Conservation (phyloP, 441 rosid species). For the Syzygium malaccense region DNA sequence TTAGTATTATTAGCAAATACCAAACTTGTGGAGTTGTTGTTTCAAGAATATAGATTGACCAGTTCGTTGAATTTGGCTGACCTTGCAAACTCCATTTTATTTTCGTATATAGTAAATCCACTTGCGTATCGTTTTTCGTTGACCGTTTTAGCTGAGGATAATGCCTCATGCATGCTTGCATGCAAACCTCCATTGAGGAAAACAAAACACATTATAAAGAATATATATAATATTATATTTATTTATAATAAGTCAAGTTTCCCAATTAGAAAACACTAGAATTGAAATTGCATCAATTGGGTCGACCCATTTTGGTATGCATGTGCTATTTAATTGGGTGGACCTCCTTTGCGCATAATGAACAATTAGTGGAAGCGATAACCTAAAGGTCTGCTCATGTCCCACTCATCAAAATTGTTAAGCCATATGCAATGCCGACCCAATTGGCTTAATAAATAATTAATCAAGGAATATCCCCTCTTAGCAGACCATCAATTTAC, state of each 20-base stretch:
- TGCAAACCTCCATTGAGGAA: neutral
- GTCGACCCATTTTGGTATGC: neutral
- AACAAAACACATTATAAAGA: neutral
- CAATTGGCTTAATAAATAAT: neutral
- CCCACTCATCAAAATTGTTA: neutral
- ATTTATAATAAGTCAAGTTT: neutral
- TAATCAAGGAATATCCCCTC: neutral
- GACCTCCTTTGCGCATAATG: neutral
- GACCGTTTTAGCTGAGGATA: neutral
- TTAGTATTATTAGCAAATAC: neutral
- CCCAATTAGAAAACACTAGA: neutral
- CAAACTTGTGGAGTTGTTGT: neutral
- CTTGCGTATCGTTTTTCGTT: neutral
- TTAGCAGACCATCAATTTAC: neutral
- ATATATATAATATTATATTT: neutral
- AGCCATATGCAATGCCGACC: neutral
- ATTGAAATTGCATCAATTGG: neutral
- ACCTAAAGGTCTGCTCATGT: neutral
- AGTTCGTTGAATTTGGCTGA: neutral
- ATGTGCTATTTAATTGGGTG: neutral
- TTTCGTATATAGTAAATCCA: neutral
- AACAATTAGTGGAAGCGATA: neutral
- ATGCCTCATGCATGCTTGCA: neutral
- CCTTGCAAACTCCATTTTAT: neutral
- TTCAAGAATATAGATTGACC: neutral